Percentiles rank a stretch among this genome's conserved stretches.
These are phyloP conservation scores for Eruca vesicaria DNA, from an alignment of 441 rosid genomes.

Conservation along the genomic window DNA sequence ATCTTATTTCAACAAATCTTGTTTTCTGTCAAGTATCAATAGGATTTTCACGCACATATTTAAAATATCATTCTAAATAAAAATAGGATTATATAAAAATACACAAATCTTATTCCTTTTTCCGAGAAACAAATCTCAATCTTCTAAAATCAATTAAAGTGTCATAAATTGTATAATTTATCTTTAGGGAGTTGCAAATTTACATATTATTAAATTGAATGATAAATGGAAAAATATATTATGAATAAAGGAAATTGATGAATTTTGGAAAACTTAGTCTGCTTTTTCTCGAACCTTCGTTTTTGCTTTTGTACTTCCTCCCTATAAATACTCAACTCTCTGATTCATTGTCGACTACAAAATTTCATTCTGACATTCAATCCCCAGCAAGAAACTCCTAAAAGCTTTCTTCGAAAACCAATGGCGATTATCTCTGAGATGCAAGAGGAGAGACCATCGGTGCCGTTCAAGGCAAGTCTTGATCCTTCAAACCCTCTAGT, in stretches of 20 bases:
- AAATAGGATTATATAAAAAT: background rate
- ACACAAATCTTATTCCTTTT: background rate
- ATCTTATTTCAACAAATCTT: slow-evolving; percentile 4
- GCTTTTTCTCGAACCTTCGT: slow-evolving; percentile 17
- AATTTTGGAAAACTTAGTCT: background rate
- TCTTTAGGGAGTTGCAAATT: background rate
- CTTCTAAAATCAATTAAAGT: background rate
- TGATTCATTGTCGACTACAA: background rate
- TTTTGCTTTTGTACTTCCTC: background rate
- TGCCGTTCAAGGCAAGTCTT: slow-evolving; percentile 35
- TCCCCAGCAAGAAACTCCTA: background rate
- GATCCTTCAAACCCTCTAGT: slow-evolving; percentile 61
- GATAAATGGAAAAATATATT: background rate
- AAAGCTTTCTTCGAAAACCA: background rate
- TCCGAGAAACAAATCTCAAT: background rate
- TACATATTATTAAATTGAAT: background rate
- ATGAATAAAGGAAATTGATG: background rate
- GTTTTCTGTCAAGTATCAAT: background rate
- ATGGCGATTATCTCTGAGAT: slow-evolving; percentile 23
- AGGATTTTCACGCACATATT: background rate
- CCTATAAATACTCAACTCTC: slow-evolving; percentile 9
- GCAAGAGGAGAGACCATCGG: slow-evolving; percentile 1
- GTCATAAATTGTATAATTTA: background rate
- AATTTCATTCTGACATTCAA: background rate
- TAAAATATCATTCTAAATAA: background rate